Evolutionary conservation across 768 basidiomycete species (phyloP).

Genomic region (Pulveroboletus sp.): DNA sequence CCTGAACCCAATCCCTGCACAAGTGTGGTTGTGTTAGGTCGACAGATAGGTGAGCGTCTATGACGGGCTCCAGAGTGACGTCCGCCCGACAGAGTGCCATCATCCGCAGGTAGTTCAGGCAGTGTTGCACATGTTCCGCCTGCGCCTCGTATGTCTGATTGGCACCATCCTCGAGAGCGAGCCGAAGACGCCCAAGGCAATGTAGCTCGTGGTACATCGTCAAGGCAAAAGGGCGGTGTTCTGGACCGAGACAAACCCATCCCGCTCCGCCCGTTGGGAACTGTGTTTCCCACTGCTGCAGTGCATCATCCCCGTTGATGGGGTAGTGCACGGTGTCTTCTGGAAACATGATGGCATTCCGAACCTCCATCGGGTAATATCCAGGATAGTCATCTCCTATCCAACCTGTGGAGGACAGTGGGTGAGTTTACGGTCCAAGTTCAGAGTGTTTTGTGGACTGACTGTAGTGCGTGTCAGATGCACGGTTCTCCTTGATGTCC

Average conservation of each 20-base stretch:
- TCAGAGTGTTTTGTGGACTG: background rate
- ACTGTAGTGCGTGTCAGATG: slow-evolving; percentile 14
- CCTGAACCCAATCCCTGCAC: slow-evolving; percentile 25
- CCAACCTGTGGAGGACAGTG: slow-evolving; percentile 13
- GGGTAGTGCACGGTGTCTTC: slow-evolving; percentile 26
- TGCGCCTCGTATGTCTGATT: slow-evolving; percentile 15
- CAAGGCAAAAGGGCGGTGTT: slow-evolving; percentile 30
- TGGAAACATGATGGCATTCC: slow-evolving; percentile 20
- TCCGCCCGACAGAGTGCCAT: slow-evolving; percentile 44
- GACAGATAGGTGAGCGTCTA: slow-evolving; percentile 13
- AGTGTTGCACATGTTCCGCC: slow-evolving; percentile 35
- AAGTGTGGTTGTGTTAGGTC: slow-evolving; percentile 22
- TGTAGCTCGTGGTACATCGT: slow-evolving; percentile 38
- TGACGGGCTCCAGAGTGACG: slow-evolving; percentile 43
- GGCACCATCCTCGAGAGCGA: slow-evolving; percentile 15
- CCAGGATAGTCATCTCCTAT: slow-evolving; percentile 24
- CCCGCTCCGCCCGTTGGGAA: slow-evolving; percentile 17
- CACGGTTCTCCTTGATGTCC: background rate
- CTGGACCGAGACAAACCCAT: slow-evolving; percentile 25
- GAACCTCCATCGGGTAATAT: slow-evolving; percentile 24
- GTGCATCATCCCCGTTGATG: slow-evolving; percentile 21
- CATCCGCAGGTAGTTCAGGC: slow-evolving; percentile 46
- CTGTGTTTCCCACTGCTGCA: slow-evolving; percentile 21
- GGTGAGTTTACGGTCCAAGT: background rate
- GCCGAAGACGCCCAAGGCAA: slow-evolving; percentile 31